Percentiles rank a stretch among this genome's conserved stretches.
phyloP scores from a whole-genome alignment of 768 basidiomycete genomes.

The Phanerochaete carnosa region DNA sequence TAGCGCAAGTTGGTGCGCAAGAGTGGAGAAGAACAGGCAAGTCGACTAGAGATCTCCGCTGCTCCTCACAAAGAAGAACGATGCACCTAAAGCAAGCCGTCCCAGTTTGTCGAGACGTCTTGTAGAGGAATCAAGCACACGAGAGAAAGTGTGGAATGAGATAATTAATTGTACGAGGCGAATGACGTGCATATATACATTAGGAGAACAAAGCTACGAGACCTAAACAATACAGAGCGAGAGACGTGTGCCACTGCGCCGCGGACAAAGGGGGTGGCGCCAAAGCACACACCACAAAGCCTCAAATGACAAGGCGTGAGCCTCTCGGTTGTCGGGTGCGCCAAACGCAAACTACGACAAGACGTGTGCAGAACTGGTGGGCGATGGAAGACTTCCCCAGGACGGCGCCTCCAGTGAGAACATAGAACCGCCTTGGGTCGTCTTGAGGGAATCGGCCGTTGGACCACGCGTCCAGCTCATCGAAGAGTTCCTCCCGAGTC shows the following conservation, averaged over 20 bases:
- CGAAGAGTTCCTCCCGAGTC: background rate
- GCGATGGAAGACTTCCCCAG: background rate
- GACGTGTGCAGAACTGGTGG: background rate
- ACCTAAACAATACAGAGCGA: too few species aligned
- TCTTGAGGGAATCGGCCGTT: background rate
- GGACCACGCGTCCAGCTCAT: background rate
- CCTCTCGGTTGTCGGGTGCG: too few species aligned
- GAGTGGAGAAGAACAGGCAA: background rate
- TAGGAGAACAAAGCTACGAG: too few species aligned
- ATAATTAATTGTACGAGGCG: too few species aligned
- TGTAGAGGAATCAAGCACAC: too few species aligned
- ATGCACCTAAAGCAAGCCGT: background rate
- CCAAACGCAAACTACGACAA: too few species aligned
- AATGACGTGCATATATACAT: too few species aligned
- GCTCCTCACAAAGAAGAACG: background rate
- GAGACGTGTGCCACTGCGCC: too few species aligned
- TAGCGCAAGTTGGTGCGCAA: conserved; percentile 2
- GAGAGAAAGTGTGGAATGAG: too few species aligned
- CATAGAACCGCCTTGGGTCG: background rate
- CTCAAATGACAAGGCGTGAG: too few species aligned
- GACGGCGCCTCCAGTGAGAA: background rate
- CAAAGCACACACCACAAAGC: too few species aligned
- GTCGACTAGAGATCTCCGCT: background rate
- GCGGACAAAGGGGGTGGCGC: too few species aligned
- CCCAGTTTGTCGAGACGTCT: background rate